Evolutionary conservation across 768 basidiomycete species (phyloP).

Genomic region (Boletus fagicola): DNA sequence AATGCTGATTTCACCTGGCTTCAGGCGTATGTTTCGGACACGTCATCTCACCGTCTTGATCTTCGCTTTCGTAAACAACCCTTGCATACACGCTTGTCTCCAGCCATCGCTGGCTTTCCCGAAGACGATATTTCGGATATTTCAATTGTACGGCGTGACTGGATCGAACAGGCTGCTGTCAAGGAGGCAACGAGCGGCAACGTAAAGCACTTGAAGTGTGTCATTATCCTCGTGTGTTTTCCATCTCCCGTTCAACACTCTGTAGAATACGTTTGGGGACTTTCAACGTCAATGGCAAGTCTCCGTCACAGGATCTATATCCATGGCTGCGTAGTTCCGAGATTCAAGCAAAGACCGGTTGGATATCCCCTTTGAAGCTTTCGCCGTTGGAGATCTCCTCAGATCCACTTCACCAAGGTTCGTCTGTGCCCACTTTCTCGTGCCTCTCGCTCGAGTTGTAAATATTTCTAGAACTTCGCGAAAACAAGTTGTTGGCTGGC

Average conservation of each 20-base stretch:
- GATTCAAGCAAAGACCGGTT: conserved; percentile 9
- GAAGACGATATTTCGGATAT: conserved; percentile 63
- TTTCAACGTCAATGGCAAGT: conserved; percentile 82
- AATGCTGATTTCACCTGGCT: conserved; percentile 22
- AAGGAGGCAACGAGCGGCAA: conserved; percentile 26
- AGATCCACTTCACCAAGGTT: conserved; percentile 25
- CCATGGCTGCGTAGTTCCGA: conserved; percentile 52
- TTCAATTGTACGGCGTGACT: conserved; percentile 57
- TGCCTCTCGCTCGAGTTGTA: not conserved
- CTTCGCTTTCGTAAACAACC: conserved; percentile 50
- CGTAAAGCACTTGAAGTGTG: conserved; percentile 27
- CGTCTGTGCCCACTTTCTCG: not conserved
- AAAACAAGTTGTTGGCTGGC: not conserved
- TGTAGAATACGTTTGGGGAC: conserved; percentile 68
- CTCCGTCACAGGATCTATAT: conserved; percentile 69
- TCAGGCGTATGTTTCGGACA: conserved; percentile 10
- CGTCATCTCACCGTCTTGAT: conserved; percentile 36
- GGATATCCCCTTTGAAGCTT: conserved; percentile 37
- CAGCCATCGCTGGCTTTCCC: conserved; percentile 57
- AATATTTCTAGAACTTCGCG: conserved; percentile 8
- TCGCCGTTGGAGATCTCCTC: conserved; percentile 35
- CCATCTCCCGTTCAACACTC: not conserved
- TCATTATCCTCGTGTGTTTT: not conserved
- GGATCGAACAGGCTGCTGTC: conserved; percentile 51
- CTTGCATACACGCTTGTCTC: conserved; percentile 54